Evolutionary conservation across 306 rosid genomes (phyloP), one percentile per base, ranked within the genome.

Genomic region (Datisca glomerata): DNA sequence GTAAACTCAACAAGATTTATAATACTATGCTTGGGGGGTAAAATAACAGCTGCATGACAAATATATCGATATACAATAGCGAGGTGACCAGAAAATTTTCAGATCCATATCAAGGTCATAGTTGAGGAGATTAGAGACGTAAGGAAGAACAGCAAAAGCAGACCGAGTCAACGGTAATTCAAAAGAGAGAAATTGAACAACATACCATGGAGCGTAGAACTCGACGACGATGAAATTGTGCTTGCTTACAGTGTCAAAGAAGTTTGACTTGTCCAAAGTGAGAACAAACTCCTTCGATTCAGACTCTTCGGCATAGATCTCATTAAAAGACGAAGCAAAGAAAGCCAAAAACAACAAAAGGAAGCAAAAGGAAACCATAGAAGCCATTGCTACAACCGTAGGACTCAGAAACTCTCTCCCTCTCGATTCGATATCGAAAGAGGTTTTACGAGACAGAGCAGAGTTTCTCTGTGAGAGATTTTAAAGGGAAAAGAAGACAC

Each of bases 151-250:
- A 40, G 22, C 9, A 13, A 16, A 10, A 4, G 20, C 13, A 13
- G 1, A 10, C n/a, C n/a, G n/a, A n/a, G n/a, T n/a, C n/a, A n/a
- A n/a, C n/a, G n/a, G n/a, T n/a, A n/a, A n/a, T n/a, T n/a, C n/a
- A n/a, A n/a, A n/a, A 14, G 3, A 45, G 14, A 2, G 10, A 33
- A 49, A 8, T 14, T 6, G 18, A 16, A 6, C 4, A 28, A 1
- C 14, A 31, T 63, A 87, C 98, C 93, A 68, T 0, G 95, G 98
- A 5, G 91, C 83, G 61, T 89, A 84, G 65, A 89, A 89, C 70
- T 83, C 94, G 12, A 84, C 86, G 45, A 89, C 93, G 60, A 89
- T 55, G 84, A 89, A 84, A 38, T 89, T 49, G 67, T 72, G 93
- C 67, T 75, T 89, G 75, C 39, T 57, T 27, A 84, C 14, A 14